Conservation (phyloP, 1,139 yeast species). For the Taphrina betulina region DNA sequence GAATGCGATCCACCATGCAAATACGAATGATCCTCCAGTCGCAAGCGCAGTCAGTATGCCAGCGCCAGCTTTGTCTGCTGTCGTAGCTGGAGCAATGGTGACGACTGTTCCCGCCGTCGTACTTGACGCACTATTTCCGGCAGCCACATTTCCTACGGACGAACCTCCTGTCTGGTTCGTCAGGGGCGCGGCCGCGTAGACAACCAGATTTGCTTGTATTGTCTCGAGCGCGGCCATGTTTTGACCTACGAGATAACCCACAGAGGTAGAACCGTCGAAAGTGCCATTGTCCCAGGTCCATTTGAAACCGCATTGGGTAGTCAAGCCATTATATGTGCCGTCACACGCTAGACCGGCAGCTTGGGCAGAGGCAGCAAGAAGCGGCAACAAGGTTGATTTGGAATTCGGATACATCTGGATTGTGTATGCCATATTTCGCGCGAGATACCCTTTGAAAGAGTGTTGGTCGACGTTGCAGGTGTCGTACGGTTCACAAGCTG, state of each 20-base stretch:
- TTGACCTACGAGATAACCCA: conserved; percentile 63
- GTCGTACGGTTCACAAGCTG: conserved; percentile 61
- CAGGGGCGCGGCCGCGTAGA: conserved; percentile 48
- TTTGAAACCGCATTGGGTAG: conserved; percentile 65
- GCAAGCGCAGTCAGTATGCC: conserved; percentile 21
- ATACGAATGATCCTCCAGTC: conserved; percentile 16
- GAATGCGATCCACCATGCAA: conserved; percentile 32
- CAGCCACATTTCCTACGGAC: conserved; percentile 45
- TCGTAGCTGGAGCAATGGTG: conserved; percentile 28
- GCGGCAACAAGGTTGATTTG: conserved; percentile 48
- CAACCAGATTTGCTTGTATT: conserved; percentile 52
- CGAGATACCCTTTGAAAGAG: conserved; percentile 69
- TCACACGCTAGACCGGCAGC: conserved; percentile 71
- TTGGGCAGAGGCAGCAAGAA: conserved; percentile 54
- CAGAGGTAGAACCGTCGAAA: conserved; percentile 42
- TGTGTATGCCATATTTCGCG: conserved; percentile 64
- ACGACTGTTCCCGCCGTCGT: conserved; percentile 6
- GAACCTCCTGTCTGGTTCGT: conserved; percentile 52
- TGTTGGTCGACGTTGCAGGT: conserved; percentile 73
- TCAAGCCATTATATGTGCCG: conserved; percentile 73
- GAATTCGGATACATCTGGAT: conserved; percentile 59
- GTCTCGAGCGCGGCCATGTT: conserved; percentile 74
- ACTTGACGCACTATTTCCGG: conserved; percentile 44
- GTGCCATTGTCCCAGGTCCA: conserved; percentile 55
- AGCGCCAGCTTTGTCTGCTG: conserved; percentile 31